Conservation (phyloP, 306 rosid species). For the Cicer cuneatum region DNA sequence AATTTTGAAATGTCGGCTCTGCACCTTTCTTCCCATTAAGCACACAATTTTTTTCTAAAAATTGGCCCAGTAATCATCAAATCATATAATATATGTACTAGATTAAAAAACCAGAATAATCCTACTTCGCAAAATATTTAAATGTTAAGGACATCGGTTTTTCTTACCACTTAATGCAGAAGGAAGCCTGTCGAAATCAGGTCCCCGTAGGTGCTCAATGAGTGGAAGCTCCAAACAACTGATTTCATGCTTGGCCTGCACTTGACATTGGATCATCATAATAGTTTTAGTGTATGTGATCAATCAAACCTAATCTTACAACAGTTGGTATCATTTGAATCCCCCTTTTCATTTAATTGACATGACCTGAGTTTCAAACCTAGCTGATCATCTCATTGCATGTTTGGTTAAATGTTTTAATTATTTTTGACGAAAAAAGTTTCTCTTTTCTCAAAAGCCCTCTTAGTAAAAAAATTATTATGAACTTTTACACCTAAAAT, state of each 20-base stretch:
- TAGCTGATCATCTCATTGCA: constrained; percentile 19
- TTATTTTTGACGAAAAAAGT: background rate
- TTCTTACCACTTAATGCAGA: constrained; percentile 68
- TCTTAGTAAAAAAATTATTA: background rate
- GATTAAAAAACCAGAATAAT: background rate
- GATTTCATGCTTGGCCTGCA: constrained; percentile 84
- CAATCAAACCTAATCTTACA: constrained; percentile 19
- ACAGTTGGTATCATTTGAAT: constrained; percentile 25
- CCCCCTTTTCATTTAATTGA: constrained; percentile 22
- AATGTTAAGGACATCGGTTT: background rate
- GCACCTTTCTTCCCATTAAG: constrained; percentile 34
- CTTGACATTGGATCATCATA: constrained; percentile 50
- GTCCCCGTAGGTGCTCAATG: constrained; percentile 79
- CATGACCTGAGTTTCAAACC: constrained; percentile 21
- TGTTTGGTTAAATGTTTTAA: constrained; percentile 1
- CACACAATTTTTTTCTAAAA: background rate
- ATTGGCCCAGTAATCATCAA: background rate
- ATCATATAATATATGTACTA: constrained; percentile 1
- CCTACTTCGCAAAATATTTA: constrained; percentile 11
- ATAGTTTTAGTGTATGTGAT: constrained; percentile 28
- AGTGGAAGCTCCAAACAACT: constrained; percentile 98
- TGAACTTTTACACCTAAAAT: background rate
- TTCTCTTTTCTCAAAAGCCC: background rate
- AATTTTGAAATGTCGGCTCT: background rate
- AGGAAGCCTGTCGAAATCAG: constrained; percentile 79